Evolutionary conservation across 106 monocot genomes (phyloP), one percentile per base, ranked within the genome.

Genomic region (Phalaenopsis aphrodite): DNA sequence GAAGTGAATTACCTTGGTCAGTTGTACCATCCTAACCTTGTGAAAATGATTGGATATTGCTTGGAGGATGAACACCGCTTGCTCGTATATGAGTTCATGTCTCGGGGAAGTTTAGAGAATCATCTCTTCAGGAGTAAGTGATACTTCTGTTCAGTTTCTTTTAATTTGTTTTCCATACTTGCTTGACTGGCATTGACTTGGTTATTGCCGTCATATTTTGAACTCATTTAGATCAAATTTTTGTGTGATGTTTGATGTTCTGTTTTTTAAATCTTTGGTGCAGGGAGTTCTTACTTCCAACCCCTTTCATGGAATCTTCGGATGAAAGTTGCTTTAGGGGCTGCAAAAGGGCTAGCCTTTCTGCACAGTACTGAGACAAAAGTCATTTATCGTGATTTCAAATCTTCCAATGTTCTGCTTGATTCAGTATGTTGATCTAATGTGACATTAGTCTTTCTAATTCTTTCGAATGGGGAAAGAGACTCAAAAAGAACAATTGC

Each of bases 341-440:
- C 76, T 76, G 76, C 76, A 49, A 76, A 76, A 76, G 76, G 76
- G 21, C 76, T 76, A 14, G 76, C 76, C 76, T 76, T 76, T 76
- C 49, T 76, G 49, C 76, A 76, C 4, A 76, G 76, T 15, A 14
- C 76, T 11, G 76, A 76, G 76, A 14, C 76, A 49, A 76, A 76
- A 76, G 76, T 76, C 30, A 76, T 76, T 52, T 76, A 76, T 30
- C 76, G 76, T 36, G 76, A 76, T 76, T 76, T 76, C 12, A 76
- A 76, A 42, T 8, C 76, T 19, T 76, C 76, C 2, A 76, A 76
- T 76, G 76, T 76, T 76, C 21, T 76, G 21, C 76, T 76, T 48
- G 76, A 76, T 76, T 47, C 76, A 16, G 76, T 76, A 76, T 76
- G 76, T 36, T 76, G 18, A 47, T 75, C 24, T 9, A 42, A 42